Conservation (phyloP, 495 filamentous ascomycete species). For the Chaetomium cochliodes region DNA sequence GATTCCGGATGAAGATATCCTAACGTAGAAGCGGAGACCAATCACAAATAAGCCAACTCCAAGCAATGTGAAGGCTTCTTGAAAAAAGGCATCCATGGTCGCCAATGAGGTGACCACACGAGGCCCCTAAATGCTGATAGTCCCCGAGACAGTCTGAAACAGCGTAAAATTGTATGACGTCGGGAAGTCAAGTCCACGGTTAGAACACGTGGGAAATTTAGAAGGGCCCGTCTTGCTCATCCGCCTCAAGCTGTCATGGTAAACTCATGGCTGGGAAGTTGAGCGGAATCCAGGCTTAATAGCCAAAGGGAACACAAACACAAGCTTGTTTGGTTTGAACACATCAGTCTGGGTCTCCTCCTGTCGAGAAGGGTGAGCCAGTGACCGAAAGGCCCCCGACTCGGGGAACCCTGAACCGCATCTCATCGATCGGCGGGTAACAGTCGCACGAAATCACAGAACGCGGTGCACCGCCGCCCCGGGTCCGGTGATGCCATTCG, state of each 20-base stretch:
- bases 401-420: not conserved
- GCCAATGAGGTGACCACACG: not conserved
- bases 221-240: too few relatives aligned
- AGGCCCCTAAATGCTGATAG: not conserved
- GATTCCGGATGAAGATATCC: conserved; percentile 53
- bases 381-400: not conserved
- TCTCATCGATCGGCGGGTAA: not conserved
- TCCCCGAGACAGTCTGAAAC: not conserved
- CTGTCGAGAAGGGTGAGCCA: not conserved
- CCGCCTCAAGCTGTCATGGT: too few relatives aligned
- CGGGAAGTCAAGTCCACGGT: too few relatives aligned
- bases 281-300: too few relatives aligned
- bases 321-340: too few relatives aligned
- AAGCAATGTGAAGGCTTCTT: conserved; percentile 55
- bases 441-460: not conserved
- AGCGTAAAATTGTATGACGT: too few relatives aligned
- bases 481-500: not conserved
- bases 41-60: conserved; percentile 52
- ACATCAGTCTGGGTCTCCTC: too few relatives aligned
- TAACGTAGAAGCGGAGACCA: conserved; percentile 47
- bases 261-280: not conserved
- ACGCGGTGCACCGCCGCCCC: not conserved
- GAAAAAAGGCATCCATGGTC: conserved; percentile 41
- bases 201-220: too few relatives aligned
- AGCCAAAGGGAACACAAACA: too few relatives aligned